Base-by-base conservation (phyloP, 441 rosid species). In the Hura crepitans region DNA sequence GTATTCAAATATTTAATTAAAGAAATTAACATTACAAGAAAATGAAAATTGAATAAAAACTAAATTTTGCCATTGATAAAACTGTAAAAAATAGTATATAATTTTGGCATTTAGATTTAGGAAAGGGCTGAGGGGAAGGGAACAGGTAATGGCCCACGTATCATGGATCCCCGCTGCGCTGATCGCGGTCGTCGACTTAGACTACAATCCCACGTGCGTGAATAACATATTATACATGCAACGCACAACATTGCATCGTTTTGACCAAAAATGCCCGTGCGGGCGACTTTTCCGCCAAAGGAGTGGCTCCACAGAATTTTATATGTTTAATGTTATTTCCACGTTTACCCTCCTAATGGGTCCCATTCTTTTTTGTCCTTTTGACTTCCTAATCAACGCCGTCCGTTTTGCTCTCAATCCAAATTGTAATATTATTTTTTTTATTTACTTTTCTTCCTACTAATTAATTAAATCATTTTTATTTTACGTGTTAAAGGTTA, bases 201-300 rank as follows among this genome's bases (percentile, higher is more conserved):
- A 22, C 20, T 23, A 62, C 68, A 64, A 25, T 49, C 39, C 23
- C 68, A 45, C 55, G 68, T 27, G 54, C 37, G 54, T 43, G 20
- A 20, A n/a, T 7, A 6, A 0, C 18, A 23, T 8, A 22, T 53
- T 3, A 20, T 53, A 35, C 9, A 17, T 0, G 1, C 9, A 42
- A 14, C 9, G 20, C 5, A 31, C 46, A 1, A 20, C 47, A n/a
- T 2, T 27, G 15, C 20, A n/a, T 27, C 28, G 27, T 31, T 58
- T 9, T 30, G 28, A 42, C 49, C 30, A 43, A 50, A 65, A 50
- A 11, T 27, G 7, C 3, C 17, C 49, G 47, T 60, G 60, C 22
- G 39, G 39, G 49, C 30, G 58, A 37, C 51, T 45, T 64, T 56
- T 3, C 23, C 15, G 20, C n/a, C 10, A 6, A n/a, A 18, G 54